phyloP scores from a whole-genome alignment of 2,329 filamentous ascomycete species.

The Colletotrichum sp. region DNA sequence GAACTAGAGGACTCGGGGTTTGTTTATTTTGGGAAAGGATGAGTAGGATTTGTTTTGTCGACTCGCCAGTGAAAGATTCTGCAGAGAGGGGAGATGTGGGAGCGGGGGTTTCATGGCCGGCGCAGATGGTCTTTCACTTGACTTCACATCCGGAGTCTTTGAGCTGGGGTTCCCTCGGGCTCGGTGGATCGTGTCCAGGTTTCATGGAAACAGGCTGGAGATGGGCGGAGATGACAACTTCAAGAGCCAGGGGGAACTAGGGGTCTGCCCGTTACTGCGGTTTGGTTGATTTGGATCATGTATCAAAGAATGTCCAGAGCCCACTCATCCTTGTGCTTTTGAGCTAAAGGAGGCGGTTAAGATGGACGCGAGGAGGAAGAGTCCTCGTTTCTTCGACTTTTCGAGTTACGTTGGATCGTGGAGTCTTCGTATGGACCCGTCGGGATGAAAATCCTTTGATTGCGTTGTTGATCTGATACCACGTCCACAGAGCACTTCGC shows the following conservation, averaged over 20 bases:
- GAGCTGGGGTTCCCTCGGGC: too few relatives aligned
- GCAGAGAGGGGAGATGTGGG: background rate
- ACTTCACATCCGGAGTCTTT: too few relatives aligned
- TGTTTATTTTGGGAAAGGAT: background rate
- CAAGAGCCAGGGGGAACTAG: too few relatives aligned
- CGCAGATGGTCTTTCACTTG: too few relatives aligned
- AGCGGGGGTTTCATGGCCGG: background rate
- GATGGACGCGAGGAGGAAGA: background rate
- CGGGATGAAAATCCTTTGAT: too few relatives aligned
- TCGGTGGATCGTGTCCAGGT: too few relatives aligned
- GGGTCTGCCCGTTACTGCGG: too few relatives aligned
- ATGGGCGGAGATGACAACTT: too few relatives aligned
- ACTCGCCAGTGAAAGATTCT: background rate
- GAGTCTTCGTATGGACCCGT: too few relatives aligned
- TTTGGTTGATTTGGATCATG: background rate
- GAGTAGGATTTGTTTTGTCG: background rate
- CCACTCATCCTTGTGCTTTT: background rate
- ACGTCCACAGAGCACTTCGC: too few relatives aligned
- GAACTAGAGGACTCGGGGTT: accelerated
- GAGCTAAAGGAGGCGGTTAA: background rate
- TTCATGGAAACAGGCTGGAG: too few relatives aligned
- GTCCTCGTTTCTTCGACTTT: accelerated
- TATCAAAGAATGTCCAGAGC: background rate
- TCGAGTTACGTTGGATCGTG: accelerated
- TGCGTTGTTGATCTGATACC: too few relatives aligned